A percentile compares a stretch with the other conserved stretches of the same genome.
Conservation (phyloP, 345 rosid genomes). For the Lumnitzera racemosa region DNA sequence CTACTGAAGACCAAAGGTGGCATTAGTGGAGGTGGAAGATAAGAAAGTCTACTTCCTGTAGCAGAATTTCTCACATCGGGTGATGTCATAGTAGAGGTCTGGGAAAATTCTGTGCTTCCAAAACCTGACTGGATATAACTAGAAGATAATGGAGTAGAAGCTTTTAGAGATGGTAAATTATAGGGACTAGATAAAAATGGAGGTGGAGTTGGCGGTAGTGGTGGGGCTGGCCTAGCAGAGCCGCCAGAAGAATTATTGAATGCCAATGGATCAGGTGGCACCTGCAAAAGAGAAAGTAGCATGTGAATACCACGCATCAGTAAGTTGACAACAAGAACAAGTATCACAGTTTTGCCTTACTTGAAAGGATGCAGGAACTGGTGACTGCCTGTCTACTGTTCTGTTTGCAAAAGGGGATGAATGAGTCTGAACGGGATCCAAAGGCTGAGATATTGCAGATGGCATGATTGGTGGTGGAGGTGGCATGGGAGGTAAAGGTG, state of each 20-base stretch:
- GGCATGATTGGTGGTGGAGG: slow-evolving; percentile 57
- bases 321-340: not conserved
- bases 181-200: slow-evolving; percentile 79
- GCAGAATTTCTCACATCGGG: slow-evolving; percentile 53
- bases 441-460: slow-evolving; percentile 42
- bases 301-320: not conserved
- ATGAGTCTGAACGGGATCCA: slow-evolving; percentile 37
- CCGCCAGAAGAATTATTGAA: slow-evolving; percentile 52
- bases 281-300: slow-evolving; percentile 32
- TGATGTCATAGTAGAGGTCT: slow-evolving; percentile 19
- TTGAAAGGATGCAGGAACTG: slow-evolving; percentile 29
- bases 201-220: slow-evolving; percentile 79
- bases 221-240: slow-evolving; percentile 70
- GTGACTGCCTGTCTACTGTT: slow-evolving; percentile 27
- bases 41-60: slow-evolving; percentile 48
- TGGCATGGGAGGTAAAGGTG: slow-evolving; percentile 85
- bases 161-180: slow-evolving; percentile 44
- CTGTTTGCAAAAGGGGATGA: slow-evolving; percentile 43
- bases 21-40: slow-evolving; percentile 57
- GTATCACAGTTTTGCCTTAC: slow-evolving; percentile 16
- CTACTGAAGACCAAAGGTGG: slow-evolving; percentile 61
- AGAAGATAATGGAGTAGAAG: slow-evolving; percentile 52
- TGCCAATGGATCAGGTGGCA: slow-evolving; percentile 43
- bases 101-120: slow-evolving; percentile 54
- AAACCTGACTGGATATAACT: slow-evolving; percentile 40